phyloP scores from a whole-genome alignment of 306 rosid genomes.

The Lathyrus sativus region DNA sequence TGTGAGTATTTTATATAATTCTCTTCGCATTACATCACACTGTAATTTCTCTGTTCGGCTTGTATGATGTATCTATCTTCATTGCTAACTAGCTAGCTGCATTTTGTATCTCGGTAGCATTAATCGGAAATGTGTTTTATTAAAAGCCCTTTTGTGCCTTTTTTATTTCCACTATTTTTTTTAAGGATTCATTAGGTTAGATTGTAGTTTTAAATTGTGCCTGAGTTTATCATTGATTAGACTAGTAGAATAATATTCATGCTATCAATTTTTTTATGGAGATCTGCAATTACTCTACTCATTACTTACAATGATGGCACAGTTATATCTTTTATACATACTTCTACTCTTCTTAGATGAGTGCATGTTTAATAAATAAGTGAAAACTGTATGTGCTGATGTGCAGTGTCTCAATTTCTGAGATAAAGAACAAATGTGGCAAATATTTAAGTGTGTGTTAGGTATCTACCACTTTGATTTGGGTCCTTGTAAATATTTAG shows the following conservation, averaged over 20 bases:
- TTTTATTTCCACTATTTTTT: no score
- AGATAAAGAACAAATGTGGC: constrained; percentile 16
- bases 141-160: background rate
- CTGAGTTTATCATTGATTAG: background rate
- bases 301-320: constrained; percentile 20
- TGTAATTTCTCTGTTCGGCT: constrained; percentile 9
- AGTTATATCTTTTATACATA: background rate
- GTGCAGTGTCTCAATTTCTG: constrained; percentile 5
- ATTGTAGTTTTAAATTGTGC: constrained; percentile 2
- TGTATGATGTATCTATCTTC: background rate
- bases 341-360: background rate
- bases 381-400: constrained; percentile 8
- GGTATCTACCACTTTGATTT: constrained; percentile 11
- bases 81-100: background rate
- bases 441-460: background rate
- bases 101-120: constrained; percentile 13
- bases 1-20: constrained; percentile 57
- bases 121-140: constrained; percentile 26
- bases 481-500: constrained; percentile 20
- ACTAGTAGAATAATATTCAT: background rate
- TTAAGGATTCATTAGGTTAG: background rate
- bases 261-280: constrained; percentile 14
- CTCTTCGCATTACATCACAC: background rate
- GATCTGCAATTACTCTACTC: background rate
- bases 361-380: background rate